These are phyloP conservation scores for Aureobasidium sp. DNA, from an alignment of 2,329 filamentous ascomycete genomes.

Conservation along the genomic window DNA sequence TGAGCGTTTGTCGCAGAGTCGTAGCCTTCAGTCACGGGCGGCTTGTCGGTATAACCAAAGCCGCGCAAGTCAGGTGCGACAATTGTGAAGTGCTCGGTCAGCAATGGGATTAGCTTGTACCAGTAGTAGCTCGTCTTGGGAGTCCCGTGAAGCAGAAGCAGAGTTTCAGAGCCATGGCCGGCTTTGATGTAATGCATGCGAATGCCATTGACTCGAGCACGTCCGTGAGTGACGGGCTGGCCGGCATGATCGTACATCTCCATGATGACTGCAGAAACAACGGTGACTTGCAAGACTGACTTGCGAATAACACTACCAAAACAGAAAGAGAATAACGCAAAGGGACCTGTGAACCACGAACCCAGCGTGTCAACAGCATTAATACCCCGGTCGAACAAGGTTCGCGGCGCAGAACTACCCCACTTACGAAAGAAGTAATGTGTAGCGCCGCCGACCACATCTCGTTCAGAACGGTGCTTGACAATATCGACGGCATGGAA, in stretches of 20 bases:
- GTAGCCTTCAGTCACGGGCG: slow-evolving; percentile 33
- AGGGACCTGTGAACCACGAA: too few relatives aligned
- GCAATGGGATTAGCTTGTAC: slow-evolving; percentile 31
- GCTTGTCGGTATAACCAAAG: slow-evolving; percentile 36
- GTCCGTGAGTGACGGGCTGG: slow-evolving; percentile 26
- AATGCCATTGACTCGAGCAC: slow-evolving; percentile 29
- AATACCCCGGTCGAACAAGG: too few relatives aligned
- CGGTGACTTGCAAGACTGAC: too few relatives aligned
- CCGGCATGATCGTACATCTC: slow-evolving; percentile 28
- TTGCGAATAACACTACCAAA: too few relatives aligned
- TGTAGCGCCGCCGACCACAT: too few relatives aligned
- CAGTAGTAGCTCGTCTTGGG: slow-evolving; percentile 33
- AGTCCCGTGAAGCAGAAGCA: slow-evolving; percentile 28
- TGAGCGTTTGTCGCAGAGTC: slow-evolving; percentile 32
- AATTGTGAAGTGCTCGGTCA: slow-evolving; percentile 32
- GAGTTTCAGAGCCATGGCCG: slow-evolving; percentile 25
- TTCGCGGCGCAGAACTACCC: too few relatives aligned
- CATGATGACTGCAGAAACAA: background rate
- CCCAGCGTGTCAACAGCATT: too few relatives aligned
- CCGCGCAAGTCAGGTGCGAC: slow-evolving; percentile 33
- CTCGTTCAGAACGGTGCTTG: too few relatives aligned
- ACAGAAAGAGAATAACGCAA: too few relatives aligned
- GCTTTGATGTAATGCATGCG: slow-evolving; percentile 31
- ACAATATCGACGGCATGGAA: too few relatives aligned
- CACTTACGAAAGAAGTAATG: too few relatives aligned